Evolutionary conservation across 2,329 filamentous ascomycete genomes (phyloP), one percentile per base, ranked within the genome.

Genomic region (Fusarium proliferatum): DNA sequence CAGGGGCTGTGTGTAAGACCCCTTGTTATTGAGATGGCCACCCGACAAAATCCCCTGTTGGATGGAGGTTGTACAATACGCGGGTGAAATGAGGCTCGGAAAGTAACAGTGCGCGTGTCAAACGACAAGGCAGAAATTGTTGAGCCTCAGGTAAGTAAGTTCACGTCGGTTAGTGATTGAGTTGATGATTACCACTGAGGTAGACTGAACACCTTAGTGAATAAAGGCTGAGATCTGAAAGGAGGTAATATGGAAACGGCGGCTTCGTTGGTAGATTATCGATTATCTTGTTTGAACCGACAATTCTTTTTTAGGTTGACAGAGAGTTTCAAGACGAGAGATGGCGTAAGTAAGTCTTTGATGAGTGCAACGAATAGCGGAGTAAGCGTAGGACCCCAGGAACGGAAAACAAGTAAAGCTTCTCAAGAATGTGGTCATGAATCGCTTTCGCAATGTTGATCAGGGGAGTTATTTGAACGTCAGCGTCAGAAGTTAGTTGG

Each of bases 401-500:
- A 51, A 28, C 51, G 42, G 48, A 39, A 41, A 53, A 55, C 34
- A 39, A 39, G 17, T 12, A 38, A 41, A 28, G 19, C 34, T 41
- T 28, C 23, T 45, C 52, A 63, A 67, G 67, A 63, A 59, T 65
- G 56, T 34, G 30, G 66, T 56, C 58, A 58, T 48, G 53, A 67
- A 55, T 58, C 38, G 49, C 41, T 64, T 52, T 67, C 42, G n/a
- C 26, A 39, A 61, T 36, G 60, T 39, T 36, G 46, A 73, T 34
- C 53, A 73, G 62, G 62, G 58, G 69, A 59, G 67, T 56, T 30
- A n/a, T 28, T 41, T 23, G 33, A 48, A 30, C 56, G 56, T 67
- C 62, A 45, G 64, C 33, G 34, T 62, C 52, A 59, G 52, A 23
- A 57, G 41, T 49, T 65, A 76, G 67, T 64, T 71, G 75, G 74